Evolutionary conservation across 2,329 filamentous ascomycete species (phyloP), one percentile per base, ranked within the genome.

Genomic region (Calonectria naviculata): DNA sequence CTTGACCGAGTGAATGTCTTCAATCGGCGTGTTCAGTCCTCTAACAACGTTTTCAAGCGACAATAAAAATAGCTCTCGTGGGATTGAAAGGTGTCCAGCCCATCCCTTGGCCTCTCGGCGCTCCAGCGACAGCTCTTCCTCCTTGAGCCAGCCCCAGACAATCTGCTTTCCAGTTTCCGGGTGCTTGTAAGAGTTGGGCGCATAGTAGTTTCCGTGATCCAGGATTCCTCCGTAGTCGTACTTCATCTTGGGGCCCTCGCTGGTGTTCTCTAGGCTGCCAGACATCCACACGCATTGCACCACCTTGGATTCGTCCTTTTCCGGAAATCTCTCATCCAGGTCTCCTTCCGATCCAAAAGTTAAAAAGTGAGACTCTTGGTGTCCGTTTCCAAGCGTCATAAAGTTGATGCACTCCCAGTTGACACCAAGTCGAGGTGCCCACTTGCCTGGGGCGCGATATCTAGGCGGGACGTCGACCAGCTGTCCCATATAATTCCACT

Each of bases 361-460:
- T 26, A 88, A 71, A 62, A 88, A 86, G 36, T 86, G 44, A 75
- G 78, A 13, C 12, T 80, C 75, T 2, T 79, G 68, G 4, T 42
- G 54, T 5, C 73, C 74, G 19, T 85, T 81, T 1, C 68, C 74
- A 19, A 88, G 78, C 0, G 83, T 85, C 73, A 85, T 78, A 54
- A 88, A 83, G 72, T 87, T 88, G 26, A 82, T 84, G 12, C 85
- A 85, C 72, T 89, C 87, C 86, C 87, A 88, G 63, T 89, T 89
- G 12, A 84, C 80, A 0, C 87, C 87, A 13, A 87, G 80, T 52
- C 89, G 86, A 3, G 87, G 85, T 0, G 83, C 84, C 87, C 87
- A 89, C 56, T 80, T 78, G 0, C 85, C 85, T 0, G 74, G 72
- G 0, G 70, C 83, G 77, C 78, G 78, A 31, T 82, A 80, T 28